Conservation (phyloP, 805 yeast species). For the Saccharomycopsis schoenii region DNA sequence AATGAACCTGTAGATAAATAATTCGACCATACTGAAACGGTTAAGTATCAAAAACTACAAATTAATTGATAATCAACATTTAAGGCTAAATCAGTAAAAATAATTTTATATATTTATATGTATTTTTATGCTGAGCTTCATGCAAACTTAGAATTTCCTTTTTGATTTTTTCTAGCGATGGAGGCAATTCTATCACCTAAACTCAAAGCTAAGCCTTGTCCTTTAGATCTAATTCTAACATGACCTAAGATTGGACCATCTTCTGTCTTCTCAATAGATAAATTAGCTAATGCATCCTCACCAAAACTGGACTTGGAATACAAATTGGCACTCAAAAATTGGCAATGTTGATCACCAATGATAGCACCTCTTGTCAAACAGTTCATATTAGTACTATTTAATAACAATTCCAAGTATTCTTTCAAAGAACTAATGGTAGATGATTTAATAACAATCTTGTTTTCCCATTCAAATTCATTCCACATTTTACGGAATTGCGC, state of each 20-base stretch:
- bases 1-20: no score
- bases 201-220: constrained; percentile 92
- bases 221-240: constrained; percentile 92
- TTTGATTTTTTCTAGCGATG: constrained; percentile 45
- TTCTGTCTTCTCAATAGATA: constrained; percentile 78
- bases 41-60: neutral
- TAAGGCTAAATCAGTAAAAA: neutral
- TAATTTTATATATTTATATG: no score
- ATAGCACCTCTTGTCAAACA: constrained; percentile 87
- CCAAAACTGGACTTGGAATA: constrained; percentile 92
- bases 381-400: constrained; percentile 85
- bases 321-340: constrained; percentile 86
- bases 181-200: constrained; percentile 91
- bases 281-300: constrained; percentile 93
- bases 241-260: constrained; percentile 81
- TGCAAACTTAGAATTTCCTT: neutral
- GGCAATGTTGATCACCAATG: constrained; percentile 72
- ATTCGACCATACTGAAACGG: no score
- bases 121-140: neutral
- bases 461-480: constrained; percentile 99
- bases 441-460: constrained; percentile 83
- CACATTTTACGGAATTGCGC: constrained; percentile 92
- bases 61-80: neutral
- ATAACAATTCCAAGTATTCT: constrained; percentile 65
- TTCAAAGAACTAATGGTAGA: constrained; percentile 48